phyloP scores from a whole-genome alignment of 1,139 yeast genomes.

The Pneumocystis murina region DNA sequence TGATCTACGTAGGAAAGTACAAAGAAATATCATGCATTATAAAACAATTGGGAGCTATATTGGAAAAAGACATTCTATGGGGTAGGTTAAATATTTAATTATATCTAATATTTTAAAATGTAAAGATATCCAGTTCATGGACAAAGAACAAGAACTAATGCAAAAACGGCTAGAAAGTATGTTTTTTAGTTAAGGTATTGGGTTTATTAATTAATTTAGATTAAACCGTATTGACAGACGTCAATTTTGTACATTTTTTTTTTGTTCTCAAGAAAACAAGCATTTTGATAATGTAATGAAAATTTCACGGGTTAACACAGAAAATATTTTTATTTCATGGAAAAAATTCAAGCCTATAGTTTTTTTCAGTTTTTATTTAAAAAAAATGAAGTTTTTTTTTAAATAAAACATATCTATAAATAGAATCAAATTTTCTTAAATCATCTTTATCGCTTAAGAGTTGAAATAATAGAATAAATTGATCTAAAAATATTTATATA shows the following conservation, averaged over 20 bases:
- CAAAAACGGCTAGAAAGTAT: background rate
- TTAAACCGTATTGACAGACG: background rate
- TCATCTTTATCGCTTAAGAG: no score
- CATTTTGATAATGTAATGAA: background rate
- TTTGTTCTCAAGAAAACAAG: background rate
- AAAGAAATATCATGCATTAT: conserved; percentile 67
- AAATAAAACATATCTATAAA: no score
- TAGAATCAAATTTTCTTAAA: no score
- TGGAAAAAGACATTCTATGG: conserved; percentile 80
- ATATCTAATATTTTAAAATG: background rate
- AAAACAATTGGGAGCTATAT: conserved; percentile 70
- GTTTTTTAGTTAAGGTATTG: background rate
- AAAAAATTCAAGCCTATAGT: background rate
- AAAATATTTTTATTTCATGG: background rate
- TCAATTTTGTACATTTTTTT: background rate
- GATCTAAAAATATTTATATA: no score
- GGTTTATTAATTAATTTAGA: background rate
- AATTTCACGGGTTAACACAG: background rate
- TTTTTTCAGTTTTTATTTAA: no score
- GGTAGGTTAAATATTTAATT: conserved; percentile 21
- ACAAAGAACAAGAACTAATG: background rate
- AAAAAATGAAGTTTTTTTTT: no score
- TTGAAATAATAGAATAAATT: no score
- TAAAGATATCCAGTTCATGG: background rate
- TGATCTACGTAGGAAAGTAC: conserved; percentile 62